phyloP scores from a whole-genome alignment of 2,329 filamentous ascomycete genomes.

The Pseudogymnoascus sp. region DNA sequence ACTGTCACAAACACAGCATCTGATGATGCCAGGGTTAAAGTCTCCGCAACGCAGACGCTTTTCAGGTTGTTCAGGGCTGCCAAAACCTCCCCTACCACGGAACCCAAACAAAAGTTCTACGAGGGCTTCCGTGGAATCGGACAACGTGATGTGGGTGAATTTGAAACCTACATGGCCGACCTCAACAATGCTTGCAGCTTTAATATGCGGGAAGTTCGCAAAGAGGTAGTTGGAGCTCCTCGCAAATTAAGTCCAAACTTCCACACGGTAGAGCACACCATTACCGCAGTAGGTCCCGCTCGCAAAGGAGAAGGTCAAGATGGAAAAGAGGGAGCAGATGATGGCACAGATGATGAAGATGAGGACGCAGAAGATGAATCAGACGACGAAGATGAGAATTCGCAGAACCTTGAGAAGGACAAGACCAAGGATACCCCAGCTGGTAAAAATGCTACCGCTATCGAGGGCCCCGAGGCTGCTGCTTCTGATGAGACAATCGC shows the following conservation, averaged over 20 bases:
- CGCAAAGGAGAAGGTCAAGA: not conserved
- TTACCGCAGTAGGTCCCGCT: not conserved
- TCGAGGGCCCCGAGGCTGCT: not conserved
- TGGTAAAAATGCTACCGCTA: not conserved
- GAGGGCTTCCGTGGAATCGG: not conserved
- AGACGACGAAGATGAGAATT: not conserved
- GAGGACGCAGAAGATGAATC: not conserved
- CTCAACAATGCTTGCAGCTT: not conserved
- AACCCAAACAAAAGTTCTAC: not conserved
- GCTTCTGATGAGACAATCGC: not conserved
- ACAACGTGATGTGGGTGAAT: not conserved
- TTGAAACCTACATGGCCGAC: not conserved
- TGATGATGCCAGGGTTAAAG: not conserved
- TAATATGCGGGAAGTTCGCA: not conserved
- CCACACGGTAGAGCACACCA: not conserved
- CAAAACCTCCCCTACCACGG: not conserved
- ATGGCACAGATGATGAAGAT: not conserved
- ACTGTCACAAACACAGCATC: not conserved
- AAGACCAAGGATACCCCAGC: not conserved
- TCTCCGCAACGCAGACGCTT: not conserved
- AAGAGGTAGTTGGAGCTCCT: not conserved
- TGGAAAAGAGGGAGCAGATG: not conserved
- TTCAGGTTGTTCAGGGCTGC: not conserved
- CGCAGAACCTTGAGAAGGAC: not conserved
- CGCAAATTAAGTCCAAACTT: not conserved